Base-by-base conservation (phyloP, 441 rosid genomes). In the Monsonia emarginata region DNA sequence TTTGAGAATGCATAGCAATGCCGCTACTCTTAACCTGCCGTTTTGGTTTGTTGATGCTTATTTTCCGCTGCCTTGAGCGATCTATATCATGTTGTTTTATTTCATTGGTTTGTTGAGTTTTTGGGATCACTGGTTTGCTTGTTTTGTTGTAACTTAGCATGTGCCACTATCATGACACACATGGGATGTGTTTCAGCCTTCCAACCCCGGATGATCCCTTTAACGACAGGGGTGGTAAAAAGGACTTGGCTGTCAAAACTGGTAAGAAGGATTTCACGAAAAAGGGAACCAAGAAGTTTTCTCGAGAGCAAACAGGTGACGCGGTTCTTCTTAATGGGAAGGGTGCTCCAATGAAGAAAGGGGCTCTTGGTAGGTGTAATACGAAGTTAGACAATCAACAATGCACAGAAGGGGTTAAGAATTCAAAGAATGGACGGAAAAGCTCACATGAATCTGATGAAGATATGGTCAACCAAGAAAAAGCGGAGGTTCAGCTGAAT, bases 171-270 rank as follows among this genome's bases (percentile, higher is more conserved):
- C 18, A 6, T 71, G 72, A 60, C 48, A 10, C 59, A 56, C 81
- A 90, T 96, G 97, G 96, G 24, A 92, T 92, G 98, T 92, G 97
- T 69, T 92, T 83, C 75, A 87, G 88, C 76, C 97, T 92, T 69
- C 98, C 98, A 18, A 75, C 86, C 34, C 85, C 48, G 5, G 90
- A 88, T 42, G 88, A 90, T 73, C 98, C 97, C 0, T 90, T 82
- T 80, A 88, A 88, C 72, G 97, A 92, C 6, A 74, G 67, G 36
- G 68, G 68, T 13, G 83, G 79, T 5, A 90, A 86, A 72, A 65
- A 30, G 32, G 32, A 30, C 32, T 30, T 30, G 2, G 5, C 1
- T 30, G 32, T 5, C 32, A 30, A 30, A 5, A 30, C 2, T 30
- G 5, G 32, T 30, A 30, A 30, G 5, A 30, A 69, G n/a, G 80